Conservation (phyloP, 139 green algal species). For the Penium margaritaceum region DNA sequence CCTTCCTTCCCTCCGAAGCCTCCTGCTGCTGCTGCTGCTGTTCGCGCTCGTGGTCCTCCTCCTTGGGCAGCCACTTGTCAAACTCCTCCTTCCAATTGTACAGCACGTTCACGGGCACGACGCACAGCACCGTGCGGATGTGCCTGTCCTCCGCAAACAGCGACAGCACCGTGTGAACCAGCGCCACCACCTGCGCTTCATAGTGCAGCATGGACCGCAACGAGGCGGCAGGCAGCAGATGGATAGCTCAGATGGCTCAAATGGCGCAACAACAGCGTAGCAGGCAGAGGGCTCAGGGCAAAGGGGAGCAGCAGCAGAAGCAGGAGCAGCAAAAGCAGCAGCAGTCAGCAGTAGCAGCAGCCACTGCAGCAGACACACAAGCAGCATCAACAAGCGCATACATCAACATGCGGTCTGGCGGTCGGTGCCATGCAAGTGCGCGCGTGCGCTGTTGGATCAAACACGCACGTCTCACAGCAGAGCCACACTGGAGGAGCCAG, state of each 20-base stretch:
- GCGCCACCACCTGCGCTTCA: constrained; percentile 36
- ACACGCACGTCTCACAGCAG: no score
- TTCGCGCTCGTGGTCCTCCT: background rate
- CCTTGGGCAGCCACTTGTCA: constrained; percentile 13
- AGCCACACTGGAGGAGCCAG: no score
- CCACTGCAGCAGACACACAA: background rate
- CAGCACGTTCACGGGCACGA: constrained; percentile 42
- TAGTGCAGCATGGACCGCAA: constrained; percentile 42
- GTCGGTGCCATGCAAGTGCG: background rate
- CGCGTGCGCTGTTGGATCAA: background rate
- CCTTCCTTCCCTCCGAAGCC: background rate
- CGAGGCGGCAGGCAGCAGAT: constrained; percentile 22
- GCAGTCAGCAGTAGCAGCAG: background rate
- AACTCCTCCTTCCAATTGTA: constrained; percentile 43
- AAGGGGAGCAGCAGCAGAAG: background rate
- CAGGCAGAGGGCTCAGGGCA: background rate
- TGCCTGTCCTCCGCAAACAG: background rate
- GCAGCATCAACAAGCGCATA: background rate
- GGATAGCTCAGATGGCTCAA: constrained; percentile 43
- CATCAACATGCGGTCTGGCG: background rate
- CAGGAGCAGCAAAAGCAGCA: background rate
- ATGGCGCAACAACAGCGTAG: constrained; percentile 16
- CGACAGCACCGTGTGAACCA: constrained; percentile 36
- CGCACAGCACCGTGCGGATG: constrained; percentile 24
- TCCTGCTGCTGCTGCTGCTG: background rate